phyloP scores from a whole-genome alignment of 192 early-diverging fungal genomes.

The Rhizoclosmatium sp. region DNA sequence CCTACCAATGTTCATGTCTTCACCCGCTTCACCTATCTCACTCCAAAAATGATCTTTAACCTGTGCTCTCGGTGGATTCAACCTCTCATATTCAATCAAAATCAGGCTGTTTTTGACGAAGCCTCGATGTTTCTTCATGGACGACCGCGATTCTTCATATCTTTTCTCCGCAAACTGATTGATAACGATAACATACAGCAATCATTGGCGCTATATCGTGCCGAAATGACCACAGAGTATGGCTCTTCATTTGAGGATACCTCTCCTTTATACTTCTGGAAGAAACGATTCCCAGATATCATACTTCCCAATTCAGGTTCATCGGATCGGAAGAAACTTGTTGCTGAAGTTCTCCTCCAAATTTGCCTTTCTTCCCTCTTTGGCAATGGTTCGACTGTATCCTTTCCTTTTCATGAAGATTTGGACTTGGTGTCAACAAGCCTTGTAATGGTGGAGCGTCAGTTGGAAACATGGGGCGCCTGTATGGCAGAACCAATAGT shows the following conservation, averaged over 20 bases:
- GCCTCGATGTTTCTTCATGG: conserved; percentile 19
- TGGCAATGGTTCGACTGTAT: conserved; percentile 12
- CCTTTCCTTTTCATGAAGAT: background rate
- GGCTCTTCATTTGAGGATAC: background rate
- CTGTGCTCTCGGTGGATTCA: conserved; percentile 13
- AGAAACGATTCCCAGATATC: background rate
- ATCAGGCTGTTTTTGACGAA: conserved; percentile 17
- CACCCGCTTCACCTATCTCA: conserved; percentile 28
- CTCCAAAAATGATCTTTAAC: conserved; percentile 6
- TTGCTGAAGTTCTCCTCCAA: conserved; percentile 1
- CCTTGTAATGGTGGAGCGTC: background rate
- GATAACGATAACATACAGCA: background rate
- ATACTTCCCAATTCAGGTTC: background rate
- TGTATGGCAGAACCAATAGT: conserved; percentile 21
- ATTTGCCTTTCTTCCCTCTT: conserved; percentile 23
- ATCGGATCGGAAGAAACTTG: background rate
- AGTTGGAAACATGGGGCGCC: background rate
- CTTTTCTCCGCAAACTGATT: conserved; percentile 11
- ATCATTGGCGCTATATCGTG: background rate
- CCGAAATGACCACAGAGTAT: conserved; percentile 10
- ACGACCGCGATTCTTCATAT: conserved; percentile 10
- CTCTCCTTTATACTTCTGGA: conserved; percentile 12
- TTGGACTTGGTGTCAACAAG: conserved; percentile 14
- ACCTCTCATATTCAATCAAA: background rate
- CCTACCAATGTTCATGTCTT: conserved; percentile 9